phyloP scores from a whole-genome alignment of 106 monocot species.

The Dactylorhiza incarnata region DNA sequence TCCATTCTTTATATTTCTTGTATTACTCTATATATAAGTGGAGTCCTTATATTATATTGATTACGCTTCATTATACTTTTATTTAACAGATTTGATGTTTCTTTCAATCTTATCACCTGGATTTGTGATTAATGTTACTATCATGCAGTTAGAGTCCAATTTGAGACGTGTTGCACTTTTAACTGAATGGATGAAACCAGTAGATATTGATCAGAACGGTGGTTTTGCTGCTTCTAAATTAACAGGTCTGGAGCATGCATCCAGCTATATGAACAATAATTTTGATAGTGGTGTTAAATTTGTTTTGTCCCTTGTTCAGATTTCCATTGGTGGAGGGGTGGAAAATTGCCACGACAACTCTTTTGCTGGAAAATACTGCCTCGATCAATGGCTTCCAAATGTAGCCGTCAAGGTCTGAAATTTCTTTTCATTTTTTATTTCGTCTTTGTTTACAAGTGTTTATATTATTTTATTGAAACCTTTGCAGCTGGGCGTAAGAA shows the following conservation, averaged over 20 bases:
- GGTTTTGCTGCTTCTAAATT: slow-evolving; percentile 58
- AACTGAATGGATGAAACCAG: slow-evolving; percentile 69
- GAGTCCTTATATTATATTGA: too few species aligned
- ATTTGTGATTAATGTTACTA: background rate
- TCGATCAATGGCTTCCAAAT: slow-evolving; percentile 45
- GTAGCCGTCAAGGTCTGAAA: slow-evolving; percentile 76
- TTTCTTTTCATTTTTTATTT: background rate
- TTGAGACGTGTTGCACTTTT: slow-evolving; percentile 72
- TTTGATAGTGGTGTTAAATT: slow-evolving; percentile 15
- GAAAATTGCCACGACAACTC: slow-evolving; percentile 69
- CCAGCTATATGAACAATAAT: slow-evolving; percentile 43
- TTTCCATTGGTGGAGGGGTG: slow-evolving; percentile 94
- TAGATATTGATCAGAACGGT: slow-evolving; percentile 46
- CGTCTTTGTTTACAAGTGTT: background rate
- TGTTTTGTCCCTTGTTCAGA: slow-evolving; percentile 19
- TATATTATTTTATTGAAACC: slow-evolving; percentile 17
- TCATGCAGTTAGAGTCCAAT: slow-evolving; percentile 66
- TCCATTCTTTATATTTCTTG: too few species aligned
- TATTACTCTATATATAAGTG: too few species aligned
- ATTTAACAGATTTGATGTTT: background rate
- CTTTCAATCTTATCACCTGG: background rate
- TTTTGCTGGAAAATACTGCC: slow-evolving; percentile 86
- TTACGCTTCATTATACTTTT: too few species aligned
- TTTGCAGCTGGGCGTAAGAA: slow-evolving; percentile 77
- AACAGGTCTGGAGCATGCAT: slow-evolving; percentile 20